Percentiles rank a stretch among this genome's conserved stretches.
Evolutionary conservation across 2,329 filamentous ascomycete species (phyloP).

Genomic region (Didymella pomorum): DNA sequence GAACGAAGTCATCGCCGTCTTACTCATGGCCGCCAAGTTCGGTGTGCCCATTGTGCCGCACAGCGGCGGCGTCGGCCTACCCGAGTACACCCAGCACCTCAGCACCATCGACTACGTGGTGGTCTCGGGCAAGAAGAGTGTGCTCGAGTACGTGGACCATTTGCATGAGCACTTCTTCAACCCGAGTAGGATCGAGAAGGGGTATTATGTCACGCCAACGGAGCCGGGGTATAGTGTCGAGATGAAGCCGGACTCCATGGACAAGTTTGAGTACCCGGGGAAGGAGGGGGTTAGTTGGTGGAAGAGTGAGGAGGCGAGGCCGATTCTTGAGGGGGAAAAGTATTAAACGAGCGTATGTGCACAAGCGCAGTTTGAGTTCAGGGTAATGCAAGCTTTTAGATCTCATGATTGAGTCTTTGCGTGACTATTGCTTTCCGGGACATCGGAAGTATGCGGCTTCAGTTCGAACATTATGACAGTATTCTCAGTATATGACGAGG

Average conservation of each 20-base stretch:
- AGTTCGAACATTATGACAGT: no score
- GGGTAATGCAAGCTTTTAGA: background rate
- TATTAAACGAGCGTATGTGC: slow-evolving; percentile 39
- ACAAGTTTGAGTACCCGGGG: slow-evolving; percentile 77
- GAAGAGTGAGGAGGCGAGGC: slow-evolving; percentile 79
- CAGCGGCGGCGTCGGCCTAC: slow-evolving; percentile 86
- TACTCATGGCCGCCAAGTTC: slow-evolving; percentile 84
- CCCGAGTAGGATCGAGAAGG: slow-evolving; percentile 79
- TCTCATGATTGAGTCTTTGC: background rate
- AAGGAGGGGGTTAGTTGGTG: slow-evolving; percentile 80
- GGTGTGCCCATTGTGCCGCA: slow-evolving; percentile 86
- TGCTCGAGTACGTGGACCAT: slow-evolving; percentile 92
- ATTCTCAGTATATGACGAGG: no score
- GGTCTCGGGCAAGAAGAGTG: slow-evolving; percentile 79
- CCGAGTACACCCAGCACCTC: slow-evolving; percentile 93
- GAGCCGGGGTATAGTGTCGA: slow-evolving; percentile 90
- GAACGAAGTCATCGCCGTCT: slow-evolving; percentile 89
- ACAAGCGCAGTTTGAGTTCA: background rate
- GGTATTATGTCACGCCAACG: slow-evolving; percentile 85
- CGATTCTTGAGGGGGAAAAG: slow-evolving; percentile 69
- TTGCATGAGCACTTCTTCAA: slow-evolving; percentile 92
- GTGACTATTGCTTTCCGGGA: no score
- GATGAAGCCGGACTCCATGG: slow-evolving; percentile 92
- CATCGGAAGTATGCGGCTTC: no score
- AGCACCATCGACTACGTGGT: slow-evolving; percentile 93